Conservation (phyloP, 2,329 filamentous ascomycete species). For the Chalara sp. region DNA sequence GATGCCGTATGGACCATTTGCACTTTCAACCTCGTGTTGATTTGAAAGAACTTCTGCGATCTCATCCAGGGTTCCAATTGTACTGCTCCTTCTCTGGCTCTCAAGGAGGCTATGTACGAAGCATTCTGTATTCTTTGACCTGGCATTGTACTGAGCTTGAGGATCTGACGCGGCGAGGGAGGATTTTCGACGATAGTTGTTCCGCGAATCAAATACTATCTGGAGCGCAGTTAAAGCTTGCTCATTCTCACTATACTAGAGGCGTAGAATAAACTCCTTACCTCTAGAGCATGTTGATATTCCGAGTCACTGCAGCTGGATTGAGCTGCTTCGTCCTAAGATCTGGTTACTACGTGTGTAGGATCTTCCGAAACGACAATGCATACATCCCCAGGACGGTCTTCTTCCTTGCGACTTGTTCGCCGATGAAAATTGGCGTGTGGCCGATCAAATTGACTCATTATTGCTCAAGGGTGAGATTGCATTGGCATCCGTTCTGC, state of each 20-base stretch:
- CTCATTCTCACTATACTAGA: neutral
- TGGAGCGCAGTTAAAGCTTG: conserved; percentile 7
- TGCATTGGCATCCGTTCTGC: too few species aligned
- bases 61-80: conserved; percentile 22
- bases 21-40: conserved; percentile 3
- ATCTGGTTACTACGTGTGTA: too few species aligned
- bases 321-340: conserved; percentile 9
- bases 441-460: too few species aligned
- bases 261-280: conserved; percentile 23
- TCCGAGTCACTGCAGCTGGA: conserved; percentile 26
- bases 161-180: conserved; percentile 51
- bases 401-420: too few species aligned
- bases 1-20: neutral
- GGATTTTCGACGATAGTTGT: conserved; percentile 58
- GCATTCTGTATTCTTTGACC: conserved; percentile 46
- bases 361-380: too few species aligned
- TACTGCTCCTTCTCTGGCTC: conserved; percentile 36
- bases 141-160: conserved; percentile 29
- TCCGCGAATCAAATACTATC: conserved; percentile 57
- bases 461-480: too few species aligned
- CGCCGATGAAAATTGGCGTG: too few species aligned
- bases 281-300: conserved; percentile 35
- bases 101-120: conserved; percentile 61
- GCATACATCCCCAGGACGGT: too few species aligned
- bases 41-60: conserved; percentile 21